Conservation (phyloP, 164 flowering plant genomes). For the Vitis vinifera region DNA sequence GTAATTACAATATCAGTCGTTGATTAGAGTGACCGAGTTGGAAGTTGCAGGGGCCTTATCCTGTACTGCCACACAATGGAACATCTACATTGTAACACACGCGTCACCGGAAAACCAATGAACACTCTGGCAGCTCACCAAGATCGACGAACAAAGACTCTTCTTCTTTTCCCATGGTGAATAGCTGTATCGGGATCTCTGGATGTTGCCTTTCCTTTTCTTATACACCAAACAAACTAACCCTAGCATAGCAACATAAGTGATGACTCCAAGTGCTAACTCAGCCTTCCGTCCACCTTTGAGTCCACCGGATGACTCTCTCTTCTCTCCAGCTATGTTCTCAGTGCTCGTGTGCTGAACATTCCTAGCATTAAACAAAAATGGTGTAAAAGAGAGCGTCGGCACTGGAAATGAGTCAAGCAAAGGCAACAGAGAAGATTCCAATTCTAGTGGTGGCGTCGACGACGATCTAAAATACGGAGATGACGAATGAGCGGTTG, state of each 20-base stretch:
- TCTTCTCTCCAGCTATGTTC: too few species aligned
- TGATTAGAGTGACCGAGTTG: too few species aligned
- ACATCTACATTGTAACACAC: too few species aligned
- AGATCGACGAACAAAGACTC: too few species aligned
- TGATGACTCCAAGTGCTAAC: constrained; percentile 26
- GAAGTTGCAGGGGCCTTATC: too few species aligned
- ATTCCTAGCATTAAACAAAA: neutral
- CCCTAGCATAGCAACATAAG: constrained; percentile 17
- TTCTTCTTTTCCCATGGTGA: constrained; percentile 26
- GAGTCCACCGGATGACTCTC: too few species aligned
- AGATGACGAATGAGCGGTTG: constrained; percentile 3
- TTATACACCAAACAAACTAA: constrained; percentile 26
- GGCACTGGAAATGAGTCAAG: constrained; percentile 16
- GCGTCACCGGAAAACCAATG: too few species aligned
- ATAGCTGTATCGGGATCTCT: constrained; percentile 25
- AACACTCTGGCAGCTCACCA: too few species aligned
- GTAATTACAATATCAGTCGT: too few species aligned
- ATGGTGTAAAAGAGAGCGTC: constrained; percentile 1
- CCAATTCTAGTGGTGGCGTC: neutral
- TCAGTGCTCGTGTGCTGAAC: too few species aligned
- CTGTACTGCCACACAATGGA: too few species aligned
- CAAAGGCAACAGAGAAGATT: neutral
- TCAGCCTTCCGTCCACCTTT: constrained; percentile 20
- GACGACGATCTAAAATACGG: neutral
- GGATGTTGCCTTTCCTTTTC: constrained; percentile 32